Percentiles rank a stretch among this genome's conserved stretches.
phyloP scores from a whole-genome alignment of 768 basidiomycete genomes.

The Brasilioporus rufonigricans region DNA sequence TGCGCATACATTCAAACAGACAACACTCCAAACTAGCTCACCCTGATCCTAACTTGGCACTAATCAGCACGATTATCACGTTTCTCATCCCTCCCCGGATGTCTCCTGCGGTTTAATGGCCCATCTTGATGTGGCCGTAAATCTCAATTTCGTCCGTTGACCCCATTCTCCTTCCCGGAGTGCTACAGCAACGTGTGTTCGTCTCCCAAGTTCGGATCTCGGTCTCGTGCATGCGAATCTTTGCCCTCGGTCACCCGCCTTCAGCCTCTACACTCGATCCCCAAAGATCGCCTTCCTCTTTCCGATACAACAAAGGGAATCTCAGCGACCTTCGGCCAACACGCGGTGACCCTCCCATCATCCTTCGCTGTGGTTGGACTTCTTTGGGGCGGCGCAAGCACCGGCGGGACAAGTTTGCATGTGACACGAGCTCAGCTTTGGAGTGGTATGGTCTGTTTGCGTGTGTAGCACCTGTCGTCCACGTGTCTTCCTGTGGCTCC shows the following conservation, averaged over 20 bases:
- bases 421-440: slow-evolving; percentile 12
- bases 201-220: slow-evolving; percentile 10
- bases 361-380: not conserved
- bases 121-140: slow-evolving; percentile 13
- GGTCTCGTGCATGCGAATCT: slow-evolving; percentile 9
- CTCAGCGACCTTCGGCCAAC: not conserved
- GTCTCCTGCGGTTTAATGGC: not conserved
- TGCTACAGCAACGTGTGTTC: slow-evolving; percentile 7
- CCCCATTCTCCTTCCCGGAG: not conserved
- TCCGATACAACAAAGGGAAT: not conserved
- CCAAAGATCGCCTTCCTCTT: too few relatives aligned
- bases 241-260: not conserved
- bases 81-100: slow-evolving; percentile 5
- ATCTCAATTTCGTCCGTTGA: slow-evolving; percentile 1
- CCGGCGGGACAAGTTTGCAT: not conserved
- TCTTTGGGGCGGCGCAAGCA: not conserved
- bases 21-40: slow-evolving; percentile 9
- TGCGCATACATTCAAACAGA: slow-evolving; percentile 11
- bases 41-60: slow-evolving; percentile 6
- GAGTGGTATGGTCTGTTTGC: slow-evolving; percentile 7
- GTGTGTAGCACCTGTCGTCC: slow-evolving; percentile 2
- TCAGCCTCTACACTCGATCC: not conserved
- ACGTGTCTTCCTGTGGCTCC: not conserved
- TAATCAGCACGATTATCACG: not conserved
- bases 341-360: not conserved